Evolutionary conservation across 441 rosid species (phyloP), one percentile per base, ranked within the genome.

Genomic region (Gossypium lobatum): DNA sequence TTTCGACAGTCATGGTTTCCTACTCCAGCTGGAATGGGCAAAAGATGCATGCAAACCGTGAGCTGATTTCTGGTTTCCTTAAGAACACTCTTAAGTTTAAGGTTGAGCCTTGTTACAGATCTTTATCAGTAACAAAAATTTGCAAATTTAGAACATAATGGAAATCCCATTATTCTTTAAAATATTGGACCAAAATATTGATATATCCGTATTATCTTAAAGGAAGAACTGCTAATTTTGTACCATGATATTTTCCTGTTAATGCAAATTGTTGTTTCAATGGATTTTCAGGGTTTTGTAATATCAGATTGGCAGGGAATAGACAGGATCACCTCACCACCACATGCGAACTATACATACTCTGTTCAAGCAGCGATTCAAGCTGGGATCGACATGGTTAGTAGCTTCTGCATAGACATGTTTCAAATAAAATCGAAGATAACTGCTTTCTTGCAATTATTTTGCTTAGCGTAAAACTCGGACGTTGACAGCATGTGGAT

Each of bases 321-420:
- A 71, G 92, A 90, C 70, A 84, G 82, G 72, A 84, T 90, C 34
- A 85, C 95, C 28, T 66, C 84, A 37, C 89, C 89, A 25, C 84
- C 88, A 1, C 86, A 86, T 77, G 65, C 72, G 1, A 80, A 90
- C 84, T 90, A 86, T 77, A 83, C 88, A 53, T 88, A 84, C 75
- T 89, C 95, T 17, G 88, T 88, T 61, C 80, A 70, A 78, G 88
- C 86, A 60, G 88, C 89, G 6, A 81, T 89, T 81, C 81, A 79
- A 61, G 95, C 95, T 78, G 95, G 95, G 26, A 88, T 90, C 65
- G 95, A 90, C 72, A 88, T 89, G 92, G 95, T 89, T 57, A 80
- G 77, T 79, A 26, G 58, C 46, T 64, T 59, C 52, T 67, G 52
- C 3, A 68, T 52, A 52, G 64, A 58, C 80, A 31, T 25, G 73